These are phyloP conservation scores for Apophysomyces variabilis DNA, from an alignment of 371 early-diverging fungal species.

Conservation along the genomic window DNA sequence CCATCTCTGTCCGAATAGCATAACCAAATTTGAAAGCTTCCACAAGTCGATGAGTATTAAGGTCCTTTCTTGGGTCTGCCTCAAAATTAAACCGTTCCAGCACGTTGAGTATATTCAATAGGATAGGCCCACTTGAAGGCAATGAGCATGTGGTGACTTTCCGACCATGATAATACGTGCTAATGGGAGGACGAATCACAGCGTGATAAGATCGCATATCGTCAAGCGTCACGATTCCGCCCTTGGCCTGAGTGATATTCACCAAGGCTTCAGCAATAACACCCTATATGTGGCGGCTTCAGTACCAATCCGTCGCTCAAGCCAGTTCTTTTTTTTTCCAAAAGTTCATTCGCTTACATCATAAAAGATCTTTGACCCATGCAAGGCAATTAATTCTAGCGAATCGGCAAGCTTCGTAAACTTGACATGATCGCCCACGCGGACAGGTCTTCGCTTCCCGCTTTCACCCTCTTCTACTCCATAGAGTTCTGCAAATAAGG, in stretches of 20 bases:
- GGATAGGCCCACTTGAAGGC: slow-evolving; percentile 85
- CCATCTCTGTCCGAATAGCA: slow-evolving; percentile 84
- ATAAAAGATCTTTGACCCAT: slow-evolving; percentile 92
- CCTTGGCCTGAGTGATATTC: slow-evolving; percentile 62
- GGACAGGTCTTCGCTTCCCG: slow-evolving; percentile 29
- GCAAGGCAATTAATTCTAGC: slow-evolving; percentile 75
- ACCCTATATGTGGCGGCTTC: slow-evolving; percentile 50
- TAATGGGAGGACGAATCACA: slow-evolving; percentile 62
- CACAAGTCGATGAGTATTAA: slow-evolving; percentile 79
- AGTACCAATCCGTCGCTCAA: background rate
- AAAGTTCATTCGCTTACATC: slow-evolving; percentile 31
- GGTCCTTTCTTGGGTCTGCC: slow-evolving; percentile 50
- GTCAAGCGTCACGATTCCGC: slow-evolving; percentile 83
- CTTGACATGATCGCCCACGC: slow-evolving; percentile 75
- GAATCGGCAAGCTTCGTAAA: slow-evolving; percentile 82
- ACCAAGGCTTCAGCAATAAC: slow-evolving; percentile 81
- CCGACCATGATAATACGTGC: slow-evolving; percentile 79
- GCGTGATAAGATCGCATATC: slow-evolving; percentile 82
- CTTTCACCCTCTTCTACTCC: slow-evolving; percentile 64
- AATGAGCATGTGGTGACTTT: slow-evolving; percentile 69
- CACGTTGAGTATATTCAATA: slow-evolving; percentile 88
- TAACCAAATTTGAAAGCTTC: slow-evolving; percentile 94
- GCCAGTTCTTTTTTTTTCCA: background rate
- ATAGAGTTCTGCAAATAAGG: slow-evolving; percentile 60
- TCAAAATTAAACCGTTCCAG: slow-evolving; percentile 82